Base-by-base conservation (phyloP, 352 stramenopile genomes). In the Globisporangium perplexum region DNA sequence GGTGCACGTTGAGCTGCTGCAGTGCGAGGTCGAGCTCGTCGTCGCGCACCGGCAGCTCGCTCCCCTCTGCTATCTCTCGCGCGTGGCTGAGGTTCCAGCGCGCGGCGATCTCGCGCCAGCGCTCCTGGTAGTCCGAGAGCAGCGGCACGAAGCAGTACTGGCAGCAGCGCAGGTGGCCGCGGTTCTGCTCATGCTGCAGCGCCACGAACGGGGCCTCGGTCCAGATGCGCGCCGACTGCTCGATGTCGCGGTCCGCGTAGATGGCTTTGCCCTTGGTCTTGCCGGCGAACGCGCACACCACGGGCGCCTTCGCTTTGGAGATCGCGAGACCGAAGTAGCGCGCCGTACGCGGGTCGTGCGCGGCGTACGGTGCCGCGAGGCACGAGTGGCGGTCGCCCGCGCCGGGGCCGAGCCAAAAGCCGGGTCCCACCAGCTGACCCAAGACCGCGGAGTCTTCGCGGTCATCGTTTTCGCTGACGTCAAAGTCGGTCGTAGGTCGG, bases 121-220 rank as follows among this genome's bases (percentile, higher is more conserved):
- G 63, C 2, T 28, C 17, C n/a, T 74, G 57, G 44, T 85, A 80
- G 36, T 84, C 67, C 10, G 57, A 63, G 12, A 87, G n/a, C 11
- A 90, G 55, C 18, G 77, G 77, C 43, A 86, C 63, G 33, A 87
- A 90, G 62, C 79, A 93, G 54, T 82, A 85, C 56, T 89, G 72
- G 48, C 83, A 93, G 46, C 74, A 77, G 3, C 57, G 57, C 35
- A 88, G 17, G 14, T 66, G 23, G 14, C 23, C 48, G 7, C 66
- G 53, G 49, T 85, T 88, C 7, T 39, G 20, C 50, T 83, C 72
- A 57, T 87, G 71, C 65, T 89, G 81, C 74, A 92, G 87, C 48
- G 74, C 81, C 26, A 92, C 66, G 35, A 87, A 77, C 2, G 81
- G 76, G 33, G 71, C 55, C 53, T 92, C 81, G 50, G 72, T 90